Base-by-base conservation (phyloP, 441 rosid species). In the Eruca vesicaria region DNA sequence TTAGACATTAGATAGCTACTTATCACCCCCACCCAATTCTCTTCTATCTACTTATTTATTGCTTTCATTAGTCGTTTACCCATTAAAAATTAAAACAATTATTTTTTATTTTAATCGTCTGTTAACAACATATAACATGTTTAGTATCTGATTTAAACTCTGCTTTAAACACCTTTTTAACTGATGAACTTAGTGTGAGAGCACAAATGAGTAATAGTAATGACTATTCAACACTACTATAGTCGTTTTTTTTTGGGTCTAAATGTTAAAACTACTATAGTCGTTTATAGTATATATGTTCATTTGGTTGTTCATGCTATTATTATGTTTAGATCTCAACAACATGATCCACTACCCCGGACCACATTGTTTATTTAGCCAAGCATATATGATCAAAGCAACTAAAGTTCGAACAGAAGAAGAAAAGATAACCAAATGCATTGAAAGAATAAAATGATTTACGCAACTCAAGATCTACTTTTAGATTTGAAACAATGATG, bases 1-100 rank as follows among this genome's bases (percentile, higher is more conserved):
- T 79, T 77, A 71, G 78, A 71, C 23, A 56, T 33, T 69, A 53
- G 80, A 78, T 75, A 70, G 68, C 66, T 67, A 68, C 85, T 74
- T 74, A 77, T 69, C 72, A 69, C 68, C 29, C 48, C 52, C 63
- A 60, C 41, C 57, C 29, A 7, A 3, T 38, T 72, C 63, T 55
- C 2, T 35, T 38, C 26, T 59, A 65, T 68, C 63, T 9, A 7
- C 31, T 56, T 71, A 9, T 48, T 55, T n/a, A 15, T 56, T 53
- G 23, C 9, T 3, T 76, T 60, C 63, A 48, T 45, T 59, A 21
- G 48, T 23, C 26, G 16, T 74, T 74, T 66, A 15, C 32, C 73
- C 63, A 60, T 62, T 28, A 61, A 10, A 48, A 16, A 48, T 6
- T 7, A 48, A 48, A 48, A 16, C 16, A 19, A 7, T 3, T 15